Percentiles rank a stretch among this genome's conserved stretches.
phyloP scores from a whole-genome alignment of 2,329 filamentous ascomycete species.

The Colletotrichum plurivorum region DNA sequence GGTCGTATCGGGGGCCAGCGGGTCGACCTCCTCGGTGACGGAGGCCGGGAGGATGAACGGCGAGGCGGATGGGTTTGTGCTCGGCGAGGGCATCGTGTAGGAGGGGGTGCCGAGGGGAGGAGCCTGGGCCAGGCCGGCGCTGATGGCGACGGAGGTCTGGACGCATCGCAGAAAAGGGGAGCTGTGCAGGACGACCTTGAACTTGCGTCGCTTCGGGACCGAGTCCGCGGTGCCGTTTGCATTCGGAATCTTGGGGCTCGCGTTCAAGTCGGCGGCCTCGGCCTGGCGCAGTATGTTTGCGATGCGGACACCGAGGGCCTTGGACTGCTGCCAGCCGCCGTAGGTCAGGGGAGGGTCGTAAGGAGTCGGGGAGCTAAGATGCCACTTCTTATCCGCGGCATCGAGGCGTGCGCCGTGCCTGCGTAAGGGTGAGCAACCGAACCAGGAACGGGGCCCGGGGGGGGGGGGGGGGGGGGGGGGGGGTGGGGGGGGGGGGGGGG shows the following conservation, averaged over 20 bases:
- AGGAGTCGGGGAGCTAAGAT: slow-evolving; percentile 90
- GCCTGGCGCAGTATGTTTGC: slow-evolving; percentile 76
- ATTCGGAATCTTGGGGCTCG: slow-evolving; percentile 37
- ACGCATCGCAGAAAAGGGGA: slow-evolving; percentile 96
- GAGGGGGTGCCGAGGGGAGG: slow-evolving; percentile 48
- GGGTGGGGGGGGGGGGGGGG: too few species aligned
- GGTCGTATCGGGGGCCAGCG: slow-evolving; percentile 37
- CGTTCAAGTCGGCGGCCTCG: slow-evolving; percentile 59
- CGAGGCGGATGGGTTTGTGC: slow-evolving; percentile 34
- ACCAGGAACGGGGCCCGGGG: background rate
- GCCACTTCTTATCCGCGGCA: slow-evolving; percentile 95
- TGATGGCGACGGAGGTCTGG: slow-evolving; percentile 91
- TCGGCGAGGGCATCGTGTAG: slow-evolving; percentile 51
- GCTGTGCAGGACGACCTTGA: slow-evolving; percentile 88
- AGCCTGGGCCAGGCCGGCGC: slow-evolving; percentile 83
- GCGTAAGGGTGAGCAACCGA: slow-evolving; percentile 22
- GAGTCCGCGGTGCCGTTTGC: slow-evolving; percentile 42
- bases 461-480: too few species aligned
- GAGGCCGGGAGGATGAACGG: slow-evolving; percentile 35
- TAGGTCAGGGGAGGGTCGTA: slow-evolving; percentile 98
- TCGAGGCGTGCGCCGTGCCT: slow-evolving; percentile 94
- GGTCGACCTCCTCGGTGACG: slow-evolving; percentile 28
- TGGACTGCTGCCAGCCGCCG: slow-evolving; percentile 91
- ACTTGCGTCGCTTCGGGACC: slow-evolving; percentile 67
- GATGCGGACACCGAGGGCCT: slow-evolving; percentile 86